These are phyloP conservation scores for Diphasiastrum complanatum DNA, from an alignment of 83 land plant genomes.

Conservation along the genomic window DNA sequence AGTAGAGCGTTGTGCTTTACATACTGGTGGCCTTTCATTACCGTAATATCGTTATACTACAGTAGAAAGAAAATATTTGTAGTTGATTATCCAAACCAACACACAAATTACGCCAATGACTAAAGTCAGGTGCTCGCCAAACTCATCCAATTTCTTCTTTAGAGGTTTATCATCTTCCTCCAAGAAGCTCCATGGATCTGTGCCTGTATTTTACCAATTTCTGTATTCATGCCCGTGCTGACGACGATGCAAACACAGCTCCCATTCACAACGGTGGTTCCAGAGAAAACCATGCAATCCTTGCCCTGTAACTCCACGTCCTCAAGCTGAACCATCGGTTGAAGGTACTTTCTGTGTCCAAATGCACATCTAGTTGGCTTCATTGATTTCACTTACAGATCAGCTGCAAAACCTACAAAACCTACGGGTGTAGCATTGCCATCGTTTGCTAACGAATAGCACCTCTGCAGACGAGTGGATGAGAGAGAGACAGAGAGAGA, in stretches of 20 bases:
- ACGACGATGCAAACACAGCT: conserved; percentile 60
- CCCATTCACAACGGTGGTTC: conserved; percentile 90
- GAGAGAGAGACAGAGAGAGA: too few relatives aligned
- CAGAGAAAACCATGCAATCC: conserved; percentile 83
- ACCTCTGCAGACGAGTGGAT: too few relatives aligned
- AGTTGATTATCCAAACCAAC: conserved; percentile 38
- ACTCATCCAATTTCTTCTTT: conserved; percentile 82
- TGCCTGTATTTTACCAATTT: conserved; percentile 79
- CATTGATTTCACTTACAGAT: too few relatives aligned
- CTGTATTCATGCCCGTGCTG: conserved; percentile 73
- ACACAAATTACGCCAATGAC: conserved; percentile 55
- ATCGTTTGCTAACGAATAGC: too few relatives aligned
- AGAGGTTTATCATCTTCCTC: conserved; percentile 69
- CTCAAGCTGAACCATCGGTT: too few relatives aligned
- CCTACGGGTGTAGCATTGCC: too few relatives aligned
- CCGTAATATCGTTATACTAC: too few relatives aligned
- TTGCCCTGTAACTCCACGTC: conserved; percentile 83
- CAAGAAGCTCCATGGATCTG: conserved; percentile 85
- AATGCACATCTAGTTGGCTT: too few relatives aligned
- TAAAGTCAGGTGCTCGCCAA: conserved; percentile 61
- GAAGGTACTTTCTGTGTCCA: too few relatives aligned
- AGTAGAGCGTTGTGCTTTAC: too few relatives aligned
- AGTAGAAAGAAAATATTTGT: conserved; percentile 40
- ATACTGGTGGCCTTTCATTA: too few relatives aligned
- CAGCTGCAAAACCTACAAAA: too few relatives aligned